Evolutionary conservation across 495 filamentous ascomycete genomes (phyloP), one percentile per base, ranked within the genome.

Genomic region (Thozetella sp.): DNA sequence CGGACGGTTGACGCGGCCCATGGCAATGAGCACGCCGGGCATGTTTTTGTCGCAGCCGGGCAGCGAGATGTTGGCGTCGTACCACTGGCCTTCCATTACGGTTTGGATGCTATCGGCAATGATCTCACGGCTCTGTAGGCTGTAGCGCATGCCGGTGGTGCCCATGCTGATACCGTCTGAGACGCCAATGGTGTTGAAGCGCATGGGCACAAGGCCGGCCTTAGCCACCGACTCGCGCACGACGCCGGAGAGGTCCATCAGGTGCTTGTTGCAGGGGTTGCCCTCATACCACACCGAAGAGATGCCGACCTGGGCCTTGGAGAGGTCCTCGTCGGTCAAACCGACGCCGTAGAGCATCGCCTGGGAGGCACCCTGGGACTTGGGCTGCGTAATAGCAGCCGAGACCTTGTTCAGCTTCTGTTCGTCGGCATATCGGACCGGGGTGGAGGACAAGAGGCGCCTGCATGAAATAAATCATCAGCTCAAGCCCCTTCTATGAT

Each of bases 41-140:
- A 99, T 97, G 76, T 99, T 99, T 88, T 99, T 99, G 82, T 99
- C 96, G 75, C 95, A 99, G 43, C 95, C 95, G n/a, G 95, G 95
- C 66, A 99, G 91, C 20, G 92, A 96, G 70, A 99, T 92, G 72
- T 98, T 98, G 69, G 91, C 95, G 75, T 99, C 95, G 72, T 99
- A 99, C 96, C 95, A 99, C 81, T 99, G 95, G 13, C 92, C 95
- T 52, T 92, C 86, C 95, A 99, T 99, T 43, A 98, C 95, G 6
- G 96, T 98, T 83, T 99, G 96, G 65, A 99, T 95, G 30, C 90
- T 93, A 75, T 99, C 96, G 62, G 95, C 95, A 68, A 99, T 99
- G 62, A 99, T 80, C 71, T 99, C 95, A 69, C 95, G 83, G 58
- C 91, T 95, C 77, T 98, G 95, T 58, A 99, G 78, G 57, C 90